Evolutionary conservation across 495 filamentous ascomycete genomes (phyloP), one percentile per base, ranked within the genome.

Genomic region (Aspergillus sclerotioniger): DNA sequence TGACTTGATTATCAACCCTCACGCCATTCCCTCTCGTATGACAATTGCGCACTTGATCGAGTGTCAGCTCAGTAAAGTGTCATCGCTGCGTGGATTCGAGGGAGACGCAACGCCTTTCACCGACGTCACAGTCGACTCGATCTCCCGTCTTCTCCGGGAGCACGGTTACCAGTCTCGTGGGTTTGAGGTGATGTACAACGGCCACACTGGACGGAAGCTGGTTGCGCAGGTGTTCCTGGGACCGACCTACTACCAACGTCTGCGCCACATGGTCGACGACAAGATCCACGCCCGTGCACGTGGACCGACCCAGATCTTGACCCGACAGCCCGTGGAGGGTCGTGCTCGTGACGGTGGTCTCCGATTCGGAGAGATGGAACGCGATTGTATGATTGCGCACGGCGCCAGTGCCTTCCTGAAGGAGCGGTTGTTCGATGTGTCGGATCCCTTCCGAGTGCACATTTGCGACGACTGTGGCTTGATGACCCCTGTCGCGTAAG

Each of bases 341-440:
- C 86, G 94, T 80, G 95, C 94, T 0, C 83, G 94, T 78, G 94
- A 99, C 72, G 94, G 94, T 82, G 94, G 94, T 78, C 84, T 99
- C 46, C 91, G 94, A 67, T 99, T 99, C 82, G 94, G 94, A 84
- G 94, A 99, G 82, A 99, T 99, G 94, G 94, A 99, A 76, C 92
- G 94, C 72, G 94, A 99, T 83, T 99, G 94, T 76, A 98, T 99
- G 95, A 98, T 99, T 73, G 89, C 95, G 29, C 95, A 99, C 74
- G 94, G 94, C 68, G 94, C 94, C 28, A 91, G 90, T 60, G 86
- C 91, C 5, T 98, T 99, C 84, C 78, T 99, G 70, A 97, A 97
- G 79, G 94, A 99, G 81, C 81, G 93, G 60, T 77, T 99, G 60
- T 97, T 99, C 63, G 92, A 97, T 71, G 95, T 98, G 44, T 92